Evolutionary conservation across 805 yeast species (phyloP), one percentile per base, ranked within the genome.

Genomic region (Pichia nanzhaoensis): DNA sequence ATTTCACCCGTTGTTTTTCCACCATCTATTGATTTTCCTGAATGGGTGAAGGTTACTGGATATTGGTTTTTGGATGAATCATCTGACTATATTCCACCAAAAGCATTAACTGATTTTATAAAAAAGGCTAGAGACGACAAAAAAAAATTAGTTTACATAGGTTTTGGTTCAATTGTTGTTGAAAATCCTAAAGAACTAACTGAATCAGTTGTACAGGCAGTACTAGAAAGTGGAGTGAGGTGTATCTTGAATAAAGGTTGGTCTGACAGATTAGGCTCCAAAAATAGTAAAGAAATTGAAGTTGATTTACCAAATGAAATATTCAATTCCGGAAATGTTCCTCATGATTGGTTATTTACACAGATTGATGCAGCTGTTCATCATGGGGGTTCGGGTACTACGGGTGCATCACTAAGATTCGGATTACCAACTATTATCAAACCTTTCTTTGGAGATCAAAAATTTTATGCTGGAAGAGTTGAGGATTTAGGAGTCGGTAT

Each of bases 341-440:
- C 96, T 0, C 98, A 91, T 60, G 96, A 89, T 59, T 91, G 98
- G 98, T 67, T 91, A 32, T 91, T 91, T 64, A 84, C 91, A 0
- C 79, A 77, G 49, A 69, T 91, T 37, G 96, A 91, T 64, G 96
- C 91, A 0, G 95, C 95, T 0, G 96, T 91, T 4, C 98, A 91
- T 60, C 98, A 91, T 60, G 98, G 98, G 34, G 98, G 98, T 0
- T 83, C 95, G 0, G 98, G 98, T 1, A 87, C 97, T 0, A 91
- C 97, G 0, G 98, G 98, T 7, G 96, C 96, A 0, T 75, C 95
- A 2, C 61, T 91, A 44, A 70, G 90, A 50, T 83, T 85, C 13
- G 98, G 98, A 0, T 62, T 84, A 28, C 97, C 98, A 1, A 88
- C 95, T 0, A 74, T 91, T 30, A 79, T 91, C 55, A 91, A 90